Evolutionary conservation across 257 asterid genomes (phyloP).

Genomic region (Lithospermum erythrorhizon): DNA sequence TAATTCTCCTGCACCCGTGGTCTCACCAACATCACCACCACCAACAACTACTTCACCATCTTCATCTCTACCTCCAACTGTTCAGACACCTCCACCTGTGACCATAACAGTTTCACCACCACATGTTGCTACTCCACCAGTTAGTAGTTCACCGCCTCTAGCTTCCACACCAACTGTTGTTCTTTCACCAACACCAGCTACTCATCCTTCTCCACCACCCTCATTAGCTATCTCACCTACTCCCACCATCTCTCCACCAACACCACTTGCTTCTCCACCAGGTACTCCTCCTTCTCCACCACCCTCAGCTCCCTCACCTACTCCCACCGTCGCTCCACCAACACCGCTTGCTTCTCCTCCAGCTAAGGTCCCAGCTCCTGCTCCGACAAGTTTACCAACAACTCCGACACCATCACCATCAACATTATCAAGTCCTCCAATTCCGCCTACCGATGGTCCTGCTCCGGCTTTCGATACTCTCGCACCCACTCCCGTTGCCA

Average conservation of each 20-base stretch:
- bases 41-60: neutral
- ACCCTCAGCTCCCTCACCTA: slow-evolving; percentile 6
- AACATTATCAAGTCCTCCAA: slow-evolving; percentile 5
- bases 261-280: slow-evolving; percentile 1
- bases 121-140: too few species aligned
- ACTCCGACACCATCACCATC: slow-evolving; percentile 15
- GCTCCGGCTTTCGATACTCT: slow-evolving; percentile 11
- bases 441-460: slow-evolving; percentile 11
- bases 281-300: slow-evolving; percentile 1
- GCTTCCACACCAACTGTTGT: slow-evolving; percentile 19
- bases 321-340: slow-evolving; percentile 9
- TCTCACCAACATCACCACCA: slow-evolving; percentile 25
- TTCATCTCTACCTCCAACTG: slow-evolving; percentile 28
- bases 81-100: slow-evolving; percentile 19
- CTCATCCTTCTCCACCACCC: too few species aligned
- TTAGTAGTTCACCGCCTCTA: too few species aligned
- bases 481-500: slow-evolving; percentile 12
- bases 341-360: slow-evolving; percentile 9
- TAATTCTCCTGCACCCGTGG: neutral
- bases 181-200: slow-evolving; percentile 24
- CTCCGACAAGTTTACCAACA: slow-evolving; percentile 5
- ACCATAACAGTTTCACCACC: too few species aligned
- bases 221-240: slow-evolving; percentile 12
- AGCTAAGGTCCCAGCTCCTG: slow-evolving; percentile 7
- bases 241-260: slow-evolving; percentile 7